Percentiles rank a stretch among this genome's conserved stretches.
Conservation (phyloP, 805 yeast genomes). For the Candida tallmaniae region DNA sequence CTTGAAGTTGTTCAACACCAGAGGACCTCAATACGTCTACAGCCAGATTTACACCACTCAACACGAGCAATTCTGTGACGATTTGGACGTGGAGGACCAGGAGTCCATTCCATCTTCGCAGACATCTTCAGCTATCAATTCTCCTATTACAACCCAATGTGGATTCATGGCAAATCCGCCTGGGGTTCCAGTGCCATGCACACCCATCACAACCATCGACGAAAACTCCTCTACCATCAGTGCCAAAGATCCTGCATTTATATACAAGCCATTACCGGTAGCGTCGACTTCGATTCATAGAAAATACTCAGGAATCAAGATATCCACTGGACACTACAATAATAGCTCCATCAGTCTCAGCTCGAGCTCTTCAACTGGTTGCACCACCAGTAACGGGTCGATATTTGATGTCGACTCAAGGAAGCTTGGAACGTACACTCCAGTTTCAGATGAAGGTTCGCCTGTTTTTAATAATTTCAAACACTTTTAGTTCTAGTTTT, state of each 20-base stretch:
- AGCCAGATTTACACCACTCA: constrained; percentile 14
- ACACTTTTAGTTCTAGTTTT: constrained; percentile 1
- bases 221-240: not conserved
- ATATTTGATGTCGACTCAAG: constrained; percentile 17
- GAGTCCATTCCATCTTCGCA: constrained; percentile 1
- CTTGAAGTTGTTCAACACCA: constrained; percentile 21
- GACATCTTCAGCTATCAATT: constrained; percentile 7
- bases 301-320: constrained; percentile 8
- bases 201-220: not conserved
- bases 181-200: not conserved
- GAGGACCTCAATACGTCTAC: constrained; percentile 27
- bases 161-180: not conserved
- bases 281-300: constrained; percentile 7
- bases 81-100: constrained; percentile 2
- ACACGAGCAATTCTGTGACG: constrained; percentile 9
- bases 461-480: constrained; percentile 8
- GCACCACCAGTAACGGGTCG: constrained; percentile 2
- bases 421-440: constrained; percentile 23
- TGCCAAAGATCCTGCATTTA: constrained; percentile 2
- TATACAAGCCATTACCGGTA: constrained; percentile 13
- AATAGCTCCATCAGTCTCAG: constrained; percentile 27
- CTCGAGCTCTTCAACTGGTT: constrained; percentile 15
- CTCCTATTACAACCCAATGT: not conserved
- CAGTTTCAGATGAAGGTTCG: constrained; percentile 27
- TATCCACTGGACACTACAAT: constrained; percentile 13